Evolutionary conservation across 306 rosid genomes (phyloP).

Genomic region (Cucumis cinereus): DNA sequence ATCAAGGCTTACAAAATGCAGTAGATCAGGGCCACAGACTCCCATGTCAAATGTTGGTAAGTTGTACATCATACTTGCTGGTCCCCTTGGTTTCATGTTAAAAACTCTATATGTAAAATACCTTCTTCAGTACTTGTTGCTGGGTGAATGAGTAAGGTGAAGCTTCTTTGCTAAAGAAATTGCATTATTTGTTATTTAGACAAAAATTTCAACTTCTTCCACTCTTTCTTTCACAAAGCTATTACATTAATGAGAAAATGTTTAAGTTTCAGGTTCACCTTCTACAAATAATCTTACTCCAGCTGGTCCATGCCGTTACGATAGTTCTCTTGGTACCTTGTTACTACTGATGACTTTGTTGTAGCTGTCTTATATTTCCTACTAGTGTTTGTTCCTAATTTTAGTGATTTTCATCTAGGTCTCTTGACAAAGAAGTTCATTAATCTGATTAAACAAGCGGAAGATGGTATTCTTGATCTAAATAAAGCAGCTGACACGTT

Average conservation of each 20-base stretch:
- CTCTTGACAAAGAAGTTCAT: constrained; percentile 89
- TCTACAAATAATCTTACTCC: constrained; percentile 72
- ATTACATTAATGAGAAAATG: not conserved
- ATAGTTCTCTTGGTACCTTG: constrained; percentile 80
- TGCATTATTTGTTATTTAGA: not conserved
- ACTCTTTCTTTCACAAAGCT: not conserved
- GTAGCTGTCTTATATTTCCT: not conserved
- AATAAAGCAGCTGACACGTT: constrained; percentile 93
- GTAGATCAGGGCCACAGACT: constrained; percentile 63
- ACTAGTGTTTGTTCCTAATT: not conserved
- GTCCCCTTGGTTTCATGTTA: not conserved
- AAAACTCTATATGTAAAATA: not conserved
- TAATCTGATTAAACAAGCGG: constrained; percentile 85
- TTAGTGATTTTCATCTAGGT: constrained; percentile 30
- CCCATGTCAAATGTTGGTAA: constrained; percentile 62
- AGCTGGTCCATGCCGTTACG: constrained; percentile 96
- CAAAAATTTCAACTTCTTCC: not conserved
- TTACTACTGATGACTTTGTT: constrained; percentile 4
- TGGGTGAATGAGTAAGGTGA: not conserved
- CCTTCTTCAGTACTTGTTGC: not conserved
- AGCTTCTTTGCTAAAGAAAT: not conserved
- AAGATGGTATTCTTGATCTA: constrained; percentile 59
- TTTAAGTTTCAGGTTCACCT: constrained; percentile 67
- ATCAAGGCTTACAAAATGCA: constrained; percentile 61
- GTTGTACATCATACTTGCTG: constrained; percentile 15